These are phyloP conservation scores for Cyclaneusma minus DNA, from an alignment of 2,329 filamentous ascomycete genomes.

Conservation along the genomic window DNA sequence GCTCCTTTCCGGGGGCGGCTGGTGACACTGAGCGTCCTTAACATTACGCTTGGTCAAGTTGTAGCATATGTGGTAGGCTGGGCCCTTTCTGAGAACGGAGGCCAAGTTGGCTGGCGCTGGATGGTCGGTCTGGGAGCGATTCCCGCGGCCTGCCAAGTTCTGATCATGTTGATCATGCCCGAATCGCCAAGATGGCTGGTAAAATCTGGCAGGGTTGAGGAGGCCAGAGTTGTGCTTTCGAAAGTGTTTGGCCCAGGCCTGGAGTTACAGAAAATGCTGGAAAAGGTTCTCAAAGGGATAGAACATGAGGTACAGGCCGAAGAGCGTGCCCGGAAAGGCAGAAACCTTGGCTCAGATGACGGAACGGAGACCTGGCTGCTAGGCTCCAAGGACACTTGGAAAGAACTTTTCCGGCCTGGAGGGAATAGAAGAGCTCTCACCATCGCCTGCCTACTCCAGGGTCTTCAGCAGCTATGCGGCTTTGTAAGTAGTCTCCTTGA, in stretches of 20 bases:
- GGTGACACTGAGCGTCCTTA: slow-evolving; percentile 67
- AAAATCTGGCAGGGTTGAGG: slow-evolving; percentile 42
- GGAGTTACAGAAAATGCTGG: slow-evolving; percentile 31
- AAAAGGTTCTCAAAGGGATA: slow-evolving; percentile 50
- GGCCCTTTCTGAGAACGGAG: slow-evolving; percentile 43
- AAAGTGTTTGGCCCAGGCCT: slow-evolving; percentile 41
- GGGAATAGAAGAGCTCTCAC: slow-evolving; percentile 60
- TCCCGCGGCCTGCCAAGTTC: slow-evolving; percentile 58
- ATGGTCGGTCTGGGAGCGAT: slow-evolving; percentile 77
- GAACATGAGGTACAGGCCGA: slow-evolving; percentile 63
- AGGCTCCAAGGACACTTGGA: slow-evolving; percentile 25
- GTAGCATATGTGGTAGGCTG: slow-evolving; percentile 78
- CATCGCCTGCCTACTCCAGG: slow-evolving; percentile 79
- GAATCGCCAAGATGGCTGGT: slow-evolving; percentile 86
- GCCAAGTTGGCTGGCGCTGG: slow-evolving; percentile 62
- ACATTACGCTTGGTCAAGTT: slow-evolving; percentile 79
- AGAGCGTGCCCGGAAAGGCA: slow-evolving; percentile 27
- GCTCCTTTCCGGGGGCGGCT: slow-evolving; percentile 61
- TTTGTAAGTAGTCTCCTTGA: slow-evolving; percentile 37
- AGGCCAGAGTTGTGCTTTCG: slow-evolving; percentile 49
- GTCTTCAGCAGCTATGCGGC: slow-evolving; percentile 74
- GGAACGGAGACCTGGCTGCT: slow-evolving; percentile 11
- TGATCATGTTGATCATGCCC: slow-evolving; percentile 57
- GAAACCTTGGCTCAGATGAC: slow-evolving; percentile 9
- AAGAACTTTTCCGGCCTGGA: slow-evolving; percentile 37